A percentile compares a stretch with the other conserved stretches of the same genome.
These are phyloP conservation scores for Chimonanthus praecox DNA, from an alignment of 164 flowering plant genomes.

Conservation along the genomic window DNA sequence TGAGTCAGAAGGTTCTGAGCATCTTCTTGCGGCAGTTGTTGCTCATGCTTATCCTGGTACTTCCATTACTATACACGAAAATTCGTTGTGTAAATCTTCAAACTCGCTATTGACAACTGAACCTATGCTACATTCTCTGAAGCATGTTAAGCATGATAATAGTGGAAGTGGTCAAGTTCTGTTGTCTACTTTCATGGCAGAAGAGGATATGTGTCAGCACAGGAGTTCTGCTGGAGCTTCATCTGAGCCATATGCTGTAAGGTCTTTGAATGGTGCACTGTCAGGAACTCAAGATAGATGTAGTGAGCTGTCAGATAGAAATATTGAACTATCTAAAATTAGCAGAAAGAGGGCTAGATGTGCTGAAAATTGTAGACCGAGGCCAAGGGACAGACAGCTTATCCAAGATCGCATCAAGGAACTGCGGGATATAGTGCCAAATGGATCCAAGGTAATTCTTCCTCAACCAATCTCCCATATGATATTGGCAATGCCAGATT, in stretches of 20 bases:
- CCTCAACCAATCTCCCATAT: neutral
- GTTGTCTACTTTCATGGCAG: neutral
- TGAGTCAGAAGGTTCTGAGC: slow-evolving; percentile 29
- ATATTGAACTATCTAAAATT: slow-evolving; percentile 23
- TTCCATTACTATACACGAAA: neutral
- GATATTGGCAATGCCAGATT: neutral
- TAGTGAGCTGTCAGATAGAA: slow-evolving; percentile 23
- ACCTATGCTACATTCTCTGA: neutral
- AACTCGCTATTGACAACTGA: slow-evolving; percentile 1
- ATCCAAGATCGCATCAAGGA: slow-evolving; percentile 88
- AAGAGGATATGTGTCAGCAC: neutral
- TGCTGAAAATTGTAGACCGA: slow-evolving; percentile 41
- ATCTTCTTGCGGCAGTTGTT: slow-evolving; percentile 50
- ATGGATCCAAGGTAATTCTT: slow-evolving; percentile 54
- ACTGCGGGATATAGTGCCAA: slow-evolving; percentile 76
- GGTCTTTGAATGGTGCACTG: slow-evolving; percentile 27
- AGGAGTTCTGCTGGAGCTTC: slow-evolving; percentile 3
- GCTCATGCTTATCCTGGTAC: slow-evolving; percentile 13
- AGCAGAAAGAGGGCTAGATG: slow-evolving; percentile 37
- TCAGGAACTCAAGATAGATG: slow-evolving; percentile 24
- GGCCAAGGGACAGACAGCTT: slow-evolving; percentile 90
- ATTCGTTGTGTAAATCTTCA: slow-evolving; percentile 8
- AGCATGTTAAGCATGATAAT: neutral
- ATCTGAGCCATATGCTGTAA: slow-evolving; percentile 1
- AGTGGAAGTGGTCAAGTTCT: slow-evolving; percentile 2